Conservation (phyloP, 2,329 filamentous ascomycete genomes). For the Colletotrichum orchidophilum region DNA sequence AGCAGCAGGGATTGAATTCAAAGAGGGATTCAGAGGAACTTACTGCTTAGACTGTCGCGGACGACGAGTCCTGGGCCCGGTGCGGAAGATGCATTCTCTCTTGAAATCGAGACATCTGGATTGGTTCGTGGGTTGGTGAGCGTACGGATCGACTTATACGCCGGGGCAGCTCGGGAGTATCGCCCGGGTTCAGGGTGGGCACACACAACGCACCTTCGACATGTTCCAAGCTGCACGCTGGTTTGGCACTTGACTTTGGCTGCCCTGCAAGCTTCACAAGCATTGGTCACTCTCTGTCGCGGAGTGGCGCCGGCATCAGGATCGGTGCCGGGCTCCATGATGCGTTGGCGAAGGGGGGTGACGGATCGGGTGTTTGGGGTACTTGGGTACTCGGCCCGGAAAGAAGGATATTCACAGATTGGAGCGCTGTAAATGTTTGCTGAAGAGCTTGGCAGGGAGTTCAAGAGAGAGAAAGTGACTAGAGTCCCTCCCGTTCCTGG, state of each 20-base stretch:
- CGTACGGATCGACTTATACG: slow-evolving; percentile 17
- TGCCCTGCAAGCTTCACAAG: slow-evolving; percentile 63
- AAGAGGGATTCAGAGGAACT: slow-evolving; percentile 35
- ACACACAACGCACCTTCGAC: slow-evolving; percentile 54
- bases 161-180: slow-evolving; percentile 16
- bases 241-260: slow-evolving; percentile 64
- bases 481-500: not conserved
- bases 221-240: slow-evolving; percentile 57
- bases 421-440: not conserved
- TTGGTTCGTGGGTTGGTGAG: slow-evolving; percentile 10
- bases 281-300: slow-evolving; percentile 44
- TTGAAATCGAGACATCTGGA: slow-evolving; percentile 61
- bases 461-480: not conserved
- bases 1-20: not conserved
- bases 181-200: not conserved
- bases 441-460: not conserved
- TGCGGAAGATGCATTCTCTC: slow-evolving; percentile 62
- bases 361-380: not conserved
- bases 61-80: slow-evolving; percentile 59
- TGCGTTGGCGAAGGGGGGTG: not conserved
- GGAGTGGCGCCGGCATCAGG: slow-evolving; percentile 4
- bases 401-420: not conserved
- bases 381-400: not conserved
- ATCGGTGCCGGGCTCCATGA: slow-evolving; percentile 12
- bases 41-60: slow-evolving; percentile 55